These are phyloP conservation scores for Ilex paraguariensis DNA, from an alignment of 305 asterid species.

Conservation along the genomic window DNA sequence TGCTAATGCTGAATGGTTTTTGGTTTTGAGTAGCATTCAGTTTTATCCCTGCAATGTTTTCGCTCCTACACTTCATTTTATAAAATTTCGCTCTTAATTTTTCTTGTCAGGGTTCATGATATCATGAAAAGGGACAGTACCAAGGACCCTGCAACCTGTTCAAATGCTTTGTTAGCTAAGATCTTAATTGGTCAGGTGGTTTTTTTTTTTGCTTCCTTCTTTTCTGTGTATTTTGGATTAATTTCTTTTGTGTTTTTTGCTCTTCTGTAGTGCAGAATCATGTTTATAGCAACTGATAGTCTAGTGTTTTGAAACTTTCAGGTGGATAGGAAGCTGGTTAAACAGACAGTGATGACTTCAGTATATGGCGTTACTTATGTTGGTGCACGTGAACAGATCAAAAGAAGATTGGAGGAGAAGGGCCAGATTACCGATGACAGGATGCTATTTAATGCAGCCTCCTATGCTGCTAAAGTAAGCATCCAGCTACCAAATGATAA, in stretches of 20 bases:
- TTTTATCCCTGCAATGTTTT: too few species aligned
- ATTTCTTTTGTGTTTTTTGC: conserved; percentile 4
- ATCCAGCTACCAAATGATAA: neutral
- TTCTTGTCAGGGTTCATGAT: conserved; percentile 62
- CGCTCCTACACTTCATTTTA: too few species aligned
- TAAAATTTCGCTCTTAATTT: conserved; percentile 1
- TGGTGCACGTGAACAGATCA: conserved; percentile 93
- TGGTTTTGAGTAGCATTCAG: neutral
- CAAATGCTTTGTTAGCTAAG: conserved; percentile 61
- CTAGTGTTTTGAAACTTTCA: conserved; percentile 33
- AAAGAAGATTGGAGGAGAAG: conserved; percentile 79
- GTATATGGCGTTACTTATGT: conserved; percentile 88
- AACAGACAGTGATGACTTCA: conserved; percentile 95
- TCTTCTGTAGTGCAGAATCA: conserved; percentile 4
- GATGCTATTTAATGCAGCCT: conserved; percentile 61
- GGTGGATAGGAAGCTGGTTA: conserved; percentile 88
- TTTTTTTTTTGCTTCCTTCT: conserved; percentile 7
- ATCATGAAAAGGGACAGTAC: conserved; percentile 74
- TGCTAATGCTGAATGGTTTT: neutral
- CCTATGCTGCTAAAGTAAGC: conserved; percentile 91
- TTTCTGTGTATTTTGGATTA: neutral
- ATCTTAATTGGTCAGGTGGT: conserved; percentile 70
- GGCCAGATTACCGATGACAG: conserved; percentile 73
- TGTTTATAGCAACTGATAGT: conserved; percentile 18
- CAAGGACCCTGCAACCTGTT: conserved; percentile 63